Evolutionary conservation across 1,284 basidiomycete genomes (phyloP).

Genomic region (Cryptococcus sp.): DNA sequence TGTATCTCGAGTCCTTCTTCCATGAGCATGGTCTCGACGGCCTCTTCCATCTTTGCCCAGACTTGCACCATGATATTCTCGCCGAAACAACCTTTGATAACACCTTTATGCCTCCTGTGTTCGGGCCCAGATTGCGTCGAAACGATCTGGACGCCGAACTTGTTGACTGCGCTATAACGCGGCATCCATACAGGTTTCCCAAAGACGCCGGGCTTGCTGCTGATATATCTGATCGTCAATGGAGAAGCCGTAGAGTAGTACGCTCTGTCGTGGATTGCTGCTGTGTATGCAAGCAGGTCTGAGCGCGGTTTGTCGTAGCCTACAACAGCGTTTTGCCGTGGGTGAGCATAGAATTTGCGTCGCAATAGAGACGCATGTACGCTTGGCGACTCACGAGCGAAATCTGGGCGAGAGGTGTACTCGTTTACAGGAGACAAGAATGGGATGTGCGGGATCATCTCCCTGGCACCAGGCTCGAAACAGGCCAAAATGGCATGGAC

Average conservation of each 20-base stretch:
- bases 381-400: neutral
- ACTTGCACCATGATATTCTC: constrained; percentile 23
- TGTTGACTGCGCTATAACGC: constrained; percentile 20
- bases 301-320: constrained; percentile 25
- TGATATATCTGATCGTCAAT: constrained; percentile 6
- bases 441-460: constrained; percentile 26
- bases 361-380: neutral
- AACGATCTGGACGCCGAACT: constrained; percentile 27
- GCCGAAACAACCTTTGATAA: constrained; percentile 29
- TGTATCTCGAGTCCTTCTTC: constrained; percentile 20
- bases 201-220: constrained; percentile 11
- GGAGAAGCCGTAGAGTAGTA: constrained; percentile 26
- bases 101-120: constrained; percentile 23
- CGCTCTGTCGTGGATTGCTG: constrained; percentile 15
- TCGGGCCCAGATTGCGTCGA: constrained; percentile 16
- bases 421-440: constrained; percentile 19
- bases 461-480: constrained; percentile 24
- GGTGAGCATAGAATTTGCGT: neutral
- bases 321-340: too few relatives aligned
- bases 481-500: constrained; percentile 23
- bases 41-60: constrained; percentile 19
- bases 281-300: constrained; percentile 26
- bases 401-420: constrained; percentile 22
- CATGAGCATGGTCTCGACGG: constrained; percentile 17
- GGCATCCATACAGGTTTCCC: constrained; percentile 19